Conservation (phyloP, 768 basidiomycete genomes). For the Russula virescens region DNA sequence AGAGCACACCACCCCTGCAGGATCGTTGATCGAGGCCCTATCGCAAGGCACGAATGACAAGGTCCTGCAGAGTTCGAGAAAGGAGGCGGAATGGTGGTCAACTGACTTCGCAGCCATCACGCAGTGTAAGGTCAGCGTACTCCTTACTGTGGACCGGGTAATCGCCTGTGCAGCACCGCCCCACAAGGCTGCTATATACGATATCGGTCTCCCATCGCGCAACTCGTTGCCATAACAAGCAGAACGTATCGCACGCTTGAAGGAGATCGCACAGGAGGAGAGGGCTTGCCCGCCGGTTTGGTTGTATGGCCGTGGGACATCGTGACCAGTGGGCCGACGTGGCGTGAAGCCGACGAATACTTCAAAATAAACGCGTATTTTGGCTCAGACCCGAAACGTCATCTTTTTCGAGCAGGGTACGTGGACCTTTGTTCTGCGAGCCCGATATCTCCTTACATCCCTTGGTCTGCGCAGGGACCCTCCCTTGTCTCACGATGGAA, state of each 20-base stretch:
- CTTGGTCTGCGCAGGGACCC: conserved; percentile 55
- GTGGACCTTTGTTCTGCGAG: conserved; percentile 4
- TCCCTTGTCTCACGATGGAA: too few species aligned
- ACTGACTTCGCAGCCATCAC: conserved; percentile 78
- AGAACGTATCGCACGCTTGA: conserved; percentile 83
- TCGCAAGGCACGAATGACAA: conserved; percentile 71
- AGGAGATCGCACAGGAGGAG: conserved; percentile 63
- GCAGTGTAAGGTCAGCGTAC: conserved; percentile 80
- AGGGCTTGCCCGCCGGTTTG: conserved; percentile 46
- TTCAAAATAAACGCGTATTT: conserved; percentile 75
- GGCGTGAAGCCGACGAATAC: conserved; percentile 78
- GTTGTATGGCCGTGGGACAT: conserved; percentile 94
- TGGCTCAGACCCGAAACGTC: conserved; percentile 68
- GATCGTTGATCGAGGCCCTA: conserved; percentile 64
- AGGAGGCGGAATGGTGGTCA: conserved; percentile 64
- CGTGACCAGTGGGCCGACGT: conserved; percentile 97
- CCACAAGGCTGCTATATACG: conserved; percentile 94
- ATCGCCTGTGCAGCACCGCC: conserved; percentile 81
- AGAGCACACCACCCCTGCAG: conserved; percentile 46
- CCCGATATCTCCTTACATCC: too few species aligned
- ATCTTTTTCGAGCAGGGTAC: conserved; percentile 96
- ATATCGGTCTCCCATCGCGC: conserved; percentile 89
- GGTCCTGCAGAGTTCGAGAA: conserved; percentile 45
- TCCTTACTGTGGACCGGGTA: conserved; percentile 95
- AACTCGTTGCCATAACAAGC: conserved; percentile 95